phyloP scores from a whole-genome alignment of 352 stramenopile genomes.

The Thraustotheca clavata region DNA sequence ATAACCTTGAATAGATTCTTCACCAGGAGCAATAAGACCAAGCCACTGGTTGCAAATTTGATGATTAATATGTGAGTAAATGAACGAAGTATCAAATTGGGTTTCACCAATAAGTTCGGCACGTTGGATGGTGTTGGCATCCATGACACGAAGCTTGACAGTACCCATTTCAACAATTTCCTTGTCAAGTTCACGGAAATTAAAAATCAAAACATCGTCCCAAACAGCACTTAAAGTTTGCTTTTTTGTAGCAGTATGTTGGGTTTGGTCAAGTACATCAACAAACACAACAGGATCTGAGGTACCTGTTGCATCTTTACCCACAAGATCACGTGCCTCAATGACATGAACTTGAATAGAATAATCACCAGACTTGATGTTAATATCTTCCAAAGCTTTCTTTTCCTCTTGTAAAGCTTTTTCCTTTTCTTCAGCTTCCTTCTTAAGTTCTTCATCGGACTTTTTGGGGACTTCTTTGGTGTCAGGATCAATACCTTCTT shows the following conservation, averaged over 20 bases:
- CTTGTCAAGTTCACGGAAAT: conserved; percentile 68
- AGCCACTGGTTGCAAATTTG: conserved; percentile 88
- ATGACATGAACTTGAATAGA: conserved; percentile 86
- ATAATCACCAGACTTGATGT: conserved; percentile 85
- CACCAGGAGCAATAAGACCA: conserved; percentile 41
- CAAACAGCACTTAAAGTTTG: conserved; percentile 82
- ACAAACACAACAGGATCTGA: conserved; percentile 89
- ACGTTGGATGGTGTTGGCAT: conserved; percentile 78
- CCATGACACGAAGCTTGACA: conserved; percentile 74
- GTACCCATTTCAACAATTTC: conserved; percentile 75
- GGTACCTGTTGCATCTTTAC: conserved; percentile 80
- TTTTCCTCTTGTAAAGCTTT: conserved; percentile 69
- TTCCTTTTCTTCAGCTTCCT: conserved; percentile 56
- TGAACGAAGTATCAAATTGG: conserved; percentile 81
- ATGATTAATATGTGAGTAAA: conserved; percentile 82
- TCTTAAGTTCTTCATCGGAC: conserved; percentile 55
- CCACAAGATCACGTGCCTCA: conserved; percentile 79
- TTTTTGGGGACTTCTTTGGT: conserved; percentile 42
- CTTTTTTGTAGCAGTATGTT: conserved; percentile 78
- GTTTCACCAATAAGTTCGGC: conserved; percentile 83
- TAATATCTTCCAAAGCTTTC: conserved; percentile 64
- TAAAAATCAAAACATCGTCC: conserved; percentile 77
- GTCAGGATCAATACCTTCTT: conserved; percentile 39
- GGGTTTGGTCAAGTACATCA: conserved; percentile 75
- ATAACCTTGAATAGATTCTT: conserved; percentile 86